phyloP scores from a whole-genome alignment of 2,329 filamentous ascomycete species.

The Westerdykella aurantiaca region DNA sequence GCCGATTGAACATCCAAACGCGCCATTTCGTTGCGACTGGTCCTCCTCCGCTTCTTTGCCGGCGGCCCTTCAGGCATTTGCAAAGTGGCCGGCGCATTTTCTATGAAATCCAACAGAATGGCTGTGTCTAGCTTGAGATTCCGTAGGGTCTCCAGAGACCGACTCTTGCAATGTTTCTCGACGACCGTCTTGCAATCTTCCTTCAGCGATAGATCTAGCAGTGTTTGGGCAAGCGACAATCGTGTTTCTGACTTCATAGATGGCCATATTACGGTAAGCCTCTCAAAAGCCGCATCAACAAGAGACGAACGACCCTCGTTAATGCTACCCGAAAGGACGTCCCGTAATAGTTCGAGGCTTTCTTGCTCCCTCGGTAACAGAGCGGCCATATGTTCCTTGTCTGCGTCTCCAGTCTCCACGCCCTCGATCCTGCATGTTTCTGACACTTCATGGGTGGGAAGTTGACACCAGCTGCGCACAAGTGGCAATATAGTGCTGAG shows the following conservation, averaged over 20 bases:
- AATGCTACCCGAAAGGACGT: conserved; percentile 44
- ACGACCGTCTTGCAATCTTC: conserved; percentile 28
- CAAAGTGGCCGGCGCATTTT: conserved; percentile 66
- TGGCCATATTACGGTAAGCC: conserved; percentile 67
- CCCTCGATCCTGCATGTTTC: conserved; percentile 47
- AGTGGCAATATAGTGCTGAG: conserved; percentile 71
- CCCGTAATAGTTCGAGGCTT: conserved; percentile 50
- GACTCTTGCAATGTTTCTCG: conserved; percentile 44
- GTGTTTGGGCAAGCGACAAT: conserved; percentile 53
- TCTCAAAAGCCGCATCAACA: conserved; percentile 59
- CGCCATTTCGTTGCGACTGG: conserved; percentile 64
- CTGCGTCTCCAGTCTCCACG: conserved; percentile 45
- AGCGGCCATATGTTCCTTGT: conserved; percentile 49
- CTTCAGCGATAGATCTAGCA: conserved; percentile 57
- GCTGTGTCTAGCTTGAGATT: conserved; percentile 67
- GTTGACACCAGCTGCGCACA: conserved; percentile 61
- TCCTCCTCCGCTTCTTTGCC: conserved; percentile 72
- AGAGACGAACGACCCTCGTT: conserved; percentile 50
- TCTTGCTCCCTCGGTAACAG: conserved; percentile 54
- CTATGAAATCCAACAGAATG: conserved; percentile 66
- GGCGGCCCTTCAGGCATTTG: conserved; percentile 67
- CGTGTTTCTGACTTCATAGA: conserved; percentile 61
- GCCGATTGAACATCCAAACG: conserved; percentile 58
- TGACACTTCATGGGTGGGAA: conserved; percentile 49
- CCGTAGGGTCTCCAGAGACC: conserved; percentile 64